Percentiles rank a stretch among this genome's conserved stretches.
Evolutionary conservation across 2,329 filamentous ascomycete species (phyloP).

Genomic region (Metarhizium brunneum): DNA sequence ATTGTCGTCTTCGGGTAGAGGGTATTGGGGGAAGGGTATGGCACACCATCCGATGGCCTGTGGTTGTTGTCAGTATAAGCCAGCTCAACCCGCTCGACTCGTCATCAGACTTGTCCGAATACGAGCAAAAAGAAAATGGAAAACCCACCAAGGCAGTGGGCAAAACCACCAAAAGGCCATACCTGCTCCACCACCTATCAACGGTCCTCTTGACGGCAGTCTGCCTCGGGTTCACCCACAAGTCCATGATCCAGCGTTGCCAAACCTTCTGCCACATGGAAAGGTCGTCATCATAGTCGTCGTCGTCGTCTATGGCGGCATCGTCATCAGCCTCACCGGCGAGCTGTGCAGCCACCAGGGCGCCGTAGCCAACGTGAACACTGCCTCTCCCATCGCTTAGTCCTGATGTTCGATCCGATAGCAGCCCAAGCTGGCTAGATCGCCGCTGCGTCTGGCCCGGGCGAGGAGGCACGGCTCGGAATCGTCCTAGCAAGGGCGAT

Average conservation of each 20-base stretch:
- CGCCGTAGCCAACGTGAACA: constrained; percentile 48
- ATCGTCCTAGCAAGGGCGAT: constrained; percentile 54
- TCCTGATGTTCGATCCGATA: constrained; percentile 21
- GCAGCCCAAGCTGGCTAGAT: constrained; percentile 28
- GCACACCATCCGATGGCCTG: constrained; percentile 57
- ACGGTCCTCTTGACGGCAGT: constrained; percentile 48
- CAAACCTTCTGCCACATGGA: constrained; percentile 24
- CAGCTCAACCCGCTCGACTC: not conserved
- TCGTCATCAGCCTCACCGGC: constrained; percentile 23
- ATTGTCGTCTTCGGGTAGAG: constrained; percentile 36
- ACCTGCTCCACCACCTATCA: constrained; percentile 55
- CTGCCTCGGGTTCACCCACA: constrained; percentile 54
- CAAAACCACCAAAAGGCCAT: constrained; percentile 49
- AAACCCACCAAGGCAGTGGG: constrained; percentile 48
- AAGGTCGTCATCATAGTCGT: constrained; percentile 22
- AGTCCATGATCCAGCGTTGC: constrained; percentile 33
- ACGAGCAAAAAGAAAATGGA: not conserved
- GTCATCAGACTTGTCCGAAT: not conserved
- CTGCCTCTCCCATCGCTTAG: constrained; percentile 33
- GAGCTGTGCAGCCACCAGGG: constrained; percentile 36
- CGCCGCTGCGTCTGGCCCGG: constrained; percentile 19
- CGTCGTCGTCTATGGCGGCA: constrained; percentile 21
- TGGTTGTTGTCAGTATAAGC: not conserved
- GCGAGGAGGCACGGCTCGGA: constrained; percentile 49
- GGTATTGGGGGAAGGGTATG: constrained; percentile 55